Evolutionary conservation across 257 asterid species (phyloP).

Genomic region (Parsonsia alboflavescens): DNA sequence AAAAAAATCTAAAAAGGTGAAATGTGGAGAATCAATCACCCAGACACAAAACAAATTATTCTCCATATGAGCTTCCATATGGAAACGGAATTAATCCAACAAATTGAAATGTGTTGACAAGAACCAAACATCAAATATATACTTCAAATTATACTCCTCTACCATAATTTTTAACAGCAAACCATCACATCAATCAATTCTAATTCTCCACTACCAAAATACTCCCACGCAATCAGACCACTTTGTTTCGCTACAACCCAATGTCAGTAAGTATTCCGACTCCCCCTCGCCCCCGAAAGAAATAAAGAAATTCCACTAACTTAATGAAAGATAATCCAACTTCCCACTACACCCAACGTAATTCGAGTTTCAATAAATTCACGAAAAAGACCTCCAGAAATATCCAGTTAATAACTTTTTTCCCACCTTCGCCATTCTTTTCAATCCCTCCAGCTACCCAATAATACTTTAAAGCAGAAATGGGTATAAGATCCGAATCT

Average conservation of each 20-base stretch:
- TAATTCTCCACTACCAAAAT: constrained; percentile 33
- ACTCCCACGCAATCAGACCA: constrained; percentile 16
- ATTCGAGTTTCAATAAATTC: neutral
- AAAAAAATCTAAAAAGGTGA: constrained; percentile 17
- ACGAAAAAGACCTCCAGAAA: neutral
- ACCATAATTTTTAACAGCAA: constrained; percentile 13
- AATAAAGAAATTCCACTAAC: constrained; percentile 4
- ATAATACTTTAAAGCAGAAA: constrained; percentile 14
- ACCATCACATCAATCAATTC: constrained; percentile 34
- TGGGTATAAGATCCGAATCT: constrained; percentile 18
- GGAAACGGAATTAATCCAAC: constrained; percentile 14
- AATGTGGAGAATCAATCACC: constrained; percentile 38
- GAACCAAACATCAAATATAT: constrained; percentile 42
- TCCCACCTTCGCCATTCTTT: neutral
- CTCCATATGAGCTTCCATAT: constrained; percentile 33
- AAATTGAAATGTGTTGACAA: constrained; percentile 20
- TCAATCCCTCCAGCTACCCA: constrained; percentile 7
- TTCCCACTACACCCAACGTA: neutral
- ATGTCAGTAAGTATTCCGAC: neutral
- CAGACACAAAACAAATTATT: constrained; percentile 35
- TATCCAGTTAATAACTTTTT: constrained; percentile 9
- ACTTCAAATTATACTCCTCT: constrained; percentile 19
- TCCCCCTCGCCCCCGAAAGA: neutral
- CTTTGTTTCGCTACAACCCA: constrained; percentile 1
- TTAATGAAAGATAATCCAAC: neutral